Evolutionary conservation across 305 asterid genomes (phyloP).

Genomic region (Fraxinus sp.): DNA sequence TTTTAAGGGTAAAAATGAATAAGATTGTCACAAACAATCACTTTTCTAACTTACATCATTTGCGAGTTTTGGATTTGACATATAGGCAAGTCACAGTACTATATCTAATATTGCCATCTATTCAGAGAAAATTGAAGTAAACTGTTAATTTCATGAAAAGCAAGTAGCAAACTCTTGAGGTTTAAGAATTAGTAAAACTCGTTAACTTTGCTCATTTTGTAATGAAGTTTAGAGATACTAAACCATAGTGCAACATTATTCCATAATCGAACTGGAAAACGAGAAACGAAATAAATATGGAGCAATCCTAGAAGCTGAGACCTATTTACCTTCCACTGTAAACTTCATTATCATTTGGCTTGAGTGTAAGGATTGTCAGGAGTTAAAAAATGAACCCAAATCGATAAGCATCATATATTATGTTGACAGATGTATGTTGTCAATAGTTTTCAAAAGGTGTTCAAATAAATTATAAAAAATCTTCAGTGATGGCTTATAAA

Average conservation of each 20-base stretch:
- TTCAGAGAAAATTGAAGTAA: not conserved
- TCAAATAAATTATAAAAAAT: not conserved
- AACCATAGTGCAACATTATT: not conserved
- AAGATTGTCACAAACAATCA: not conserved
- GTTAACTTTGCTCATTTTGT: not conserved
- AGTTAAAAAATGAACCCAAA: not conserved
- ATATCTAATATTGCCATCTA: not conserved
- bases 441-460: not conserved
- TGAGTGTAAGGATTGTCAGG: not conserved
- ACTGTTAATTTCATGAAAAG: not conserved
- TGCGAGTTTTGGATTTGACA: not conserved
- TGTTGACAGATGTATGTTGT: not conserved
- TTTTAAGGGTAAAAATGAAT: not conserved
- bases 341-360: not conserved
- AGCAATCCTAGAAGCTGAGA: not conserved
- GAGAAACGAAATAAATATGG: not conserved
- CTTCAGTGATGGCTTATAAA: not conserved
- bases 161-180: not conserved
- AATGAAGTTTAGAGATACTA: not conserved
- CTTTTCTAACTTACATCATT: not conserved
- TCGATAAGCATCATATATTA: not conserved
- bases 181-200: not conserved
- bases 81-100: not conserved
- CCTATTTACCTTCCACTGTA: not conserved
- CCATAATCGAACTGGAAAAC: not conserved